phyloP scores from a whole-genome alignment of 805 yeast genomes.

The Candida gorgasii region DNA sequence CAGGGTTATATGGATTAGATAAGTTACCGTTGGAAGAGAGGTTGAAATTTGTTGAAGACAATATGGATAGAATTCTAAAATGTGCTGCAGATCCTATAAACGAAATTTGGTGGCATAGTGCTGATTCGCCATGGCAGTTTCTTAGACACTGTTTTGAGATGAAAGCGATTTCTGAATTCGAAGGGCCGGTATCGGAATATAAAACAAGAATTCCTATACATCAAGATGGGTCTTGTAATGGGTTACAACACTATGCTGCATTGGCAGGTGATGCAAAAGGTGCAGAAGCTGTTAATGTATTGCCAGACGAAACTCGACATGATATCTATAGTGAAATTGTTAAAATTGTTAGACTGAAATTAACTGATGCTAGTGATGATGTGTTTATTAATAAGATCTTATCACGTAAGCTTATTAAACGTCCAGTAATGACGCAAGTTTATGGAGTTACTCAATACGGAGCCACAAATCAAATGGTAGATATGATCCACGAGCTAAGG shows the following conservation, averaged over 20 bases:
- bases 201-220: conserved; percentile 37
- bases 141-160: conserved; percentile 38
- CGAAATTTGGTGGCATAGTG: conserved; percentile 37
- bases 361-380: conserved; percentile 10
- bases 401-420: conserved; percentile 36
- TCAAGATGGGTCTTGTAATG: conserved; percentile 48
- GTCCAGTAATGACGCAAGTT: conserved; percentile 47
- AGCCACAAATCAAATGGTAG: conserved; percentile 33
- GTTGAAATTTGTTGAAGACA: conserved; percentile 25
- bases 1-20: conserved; percentile 32
- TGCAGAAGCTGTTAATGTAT: conserved; percentile 40
- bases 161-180: conserved; percentile 17
- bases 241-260: conserved; percentile 48
- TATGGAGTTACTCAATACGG: conserved; percentile 45
- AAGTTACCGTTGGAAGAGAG: conserved; percentile 28
- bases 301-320: conserved; percentile 18
- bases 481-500: conserved; percentile 12
- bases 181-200: conserved; percentile 19
- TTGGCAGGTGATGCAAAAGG: conserved; percentile 38
- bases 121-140: conserved; percentile 43
- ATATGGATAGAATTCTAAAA: conserved; percentile 22
- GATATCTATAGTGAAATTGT: conserved; percentile 39
- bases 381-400: conserved; percentile 19
- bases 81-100: conserved; percentile 31
- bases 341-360: conserved; percentile 22